Percentiles rank a stretch among this genome's conserved stretches.
Evolutionary conservation across 2,329 filamentous ascomycete genomes (phyloP).

Genomic region (Pseudocercospora fijiensis): DNA sequence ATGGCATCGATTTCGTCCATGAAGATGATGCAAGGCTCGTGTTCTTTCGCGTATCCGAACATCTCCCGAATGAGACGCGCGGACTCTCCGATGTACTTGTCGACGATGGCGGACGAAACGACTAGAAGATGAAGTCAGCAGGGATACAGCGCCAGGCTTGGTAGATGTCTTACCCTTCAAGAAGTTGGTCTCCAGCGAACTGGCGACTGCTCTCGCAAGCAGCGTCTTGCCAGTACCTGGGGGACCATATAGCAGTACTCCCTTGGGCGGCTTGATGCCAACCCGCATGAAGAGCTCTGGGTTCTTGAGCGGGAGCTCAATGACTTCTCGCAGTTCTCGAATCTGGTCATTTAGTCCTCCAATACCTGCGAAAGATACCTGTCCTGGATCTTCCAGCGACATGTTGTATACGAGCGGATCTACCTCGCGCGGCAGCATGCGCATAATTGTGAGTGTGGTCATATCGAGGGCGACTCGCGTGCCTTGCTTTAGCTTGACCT

Average conservation of each 20-base stretch:
- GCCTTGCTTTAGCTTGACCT: slow-evolving; percentile 94
- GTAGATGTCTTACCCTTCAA: slow-evolving; percentile 68
- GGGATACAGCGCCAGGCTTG: no score
- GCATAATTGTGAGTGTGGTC: slow-evolving; percentile 99
- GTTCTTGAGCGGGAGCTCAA: slow-evolving; percentile 97
- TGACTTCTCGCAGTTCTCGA: slow-evolving; percentile 92
- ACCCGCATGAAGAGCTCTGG: slow-evolving; percentile 95
- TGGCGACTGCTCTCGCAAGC: slow-evolving; percentile 89
- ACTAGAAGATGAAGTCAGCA: slow-evolving; percentile 55
- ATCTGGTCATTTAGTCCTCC: slow-evolving; percentile 98
- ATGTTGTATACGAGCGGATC: slow-evolving; percentile 99
- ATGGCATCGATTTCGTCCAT: slow-evolving; percentile 99
- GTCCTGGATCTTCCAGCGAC: slow-evolving; percentile 95
- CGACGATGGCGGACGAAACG: slow-evolving; percentile 96
- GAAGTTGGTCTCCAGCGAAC: slow-evolving; percentile 96
- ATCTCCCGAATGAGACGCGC: slow-evolving; percentile 96
- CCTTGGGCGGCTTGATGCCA: slow-evolving; percentile 98
- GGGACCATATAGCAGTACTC: slow-evolving; percentile 91
- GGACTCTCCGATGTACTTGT: slow-evolving; percentile 99
- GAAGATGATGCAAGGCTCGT: slow-evolving; percentile 99
- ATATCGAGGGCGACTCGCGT: slow-evolving; percentile 97
- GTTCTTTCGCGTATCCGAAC: slow-evolving; percentile 99
- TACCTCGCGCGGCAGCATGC: slow-evolving; percentile 97
- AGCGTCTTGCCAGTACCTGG: slow-evolving; percentile 97
- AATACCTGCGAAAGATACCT: slow-evolving; percentile 96